Conservation (phyloP, 208 protist species). For the Trypanosoma melophagium region DNA sequence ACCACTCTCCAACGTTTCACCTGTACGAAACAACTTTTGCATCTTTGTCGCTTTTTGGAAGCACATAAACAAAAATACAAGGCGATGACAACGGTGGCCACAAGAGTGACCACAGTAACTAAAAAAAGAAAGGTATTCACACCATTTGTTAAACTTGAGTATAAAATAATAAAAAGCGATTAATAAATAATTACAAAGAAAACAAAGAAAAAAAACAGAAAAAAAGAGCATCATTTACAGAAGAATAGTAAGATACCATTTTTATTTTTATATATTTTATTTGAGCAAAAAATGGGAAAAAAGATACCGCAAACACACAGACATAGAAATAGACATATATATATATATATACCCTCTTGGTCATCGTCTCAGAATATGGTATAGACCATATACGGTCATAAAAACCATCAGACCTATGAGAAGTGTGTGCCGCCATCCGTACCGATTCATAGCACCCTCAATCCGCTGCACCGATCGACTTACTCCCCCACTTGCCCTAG, state of each 20-base stretch:
- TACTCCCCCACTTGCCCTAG: slow-evolving; percentile 54
- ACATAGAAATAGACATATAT: slow-evolving; percentile 8
- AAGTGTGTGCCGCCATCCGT: slow-evolving; percentile 60
- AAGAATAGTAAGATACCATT: not conserved
- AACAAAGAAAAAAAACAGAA: not conserved
- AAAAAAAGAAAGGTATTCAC: not conserved
- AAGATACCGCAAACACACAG: not conserved
- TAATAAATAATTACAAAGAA: not conserved
- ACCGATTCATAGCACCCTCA: slow-evolving; percentile 51
- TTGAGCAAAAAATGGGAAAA: not conserved
- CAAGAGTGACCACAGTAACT: not conserved
- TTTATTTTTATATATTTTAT: not conserved
- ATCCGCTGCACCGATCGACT: slow-evolving; percentile 48
- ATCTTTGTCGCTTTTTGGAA: not conserved
- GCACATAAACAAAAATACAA: not conserved
- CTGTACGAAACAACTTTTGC: not conserved
- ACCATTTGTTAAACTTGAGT: not conserved
- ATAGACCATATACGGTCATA: slow-evolving; percentile 33
- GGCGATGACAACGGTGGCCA: not conserved
- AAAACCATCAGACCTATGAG: slow-evolving; percentile 41
- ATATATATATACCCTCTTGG: too few relatives aligned
- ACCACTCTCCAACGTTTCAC: slow-evolving; percentile 2
- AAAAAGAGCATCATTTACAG: not conserved
- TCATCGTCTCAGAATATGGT: slow-evolving; percentile 10
- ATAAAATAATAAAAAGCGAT: not conserved